Conservation (phyloP, 352 stramenopile genomes). For the Phytophthora colocasiae region DNA sequence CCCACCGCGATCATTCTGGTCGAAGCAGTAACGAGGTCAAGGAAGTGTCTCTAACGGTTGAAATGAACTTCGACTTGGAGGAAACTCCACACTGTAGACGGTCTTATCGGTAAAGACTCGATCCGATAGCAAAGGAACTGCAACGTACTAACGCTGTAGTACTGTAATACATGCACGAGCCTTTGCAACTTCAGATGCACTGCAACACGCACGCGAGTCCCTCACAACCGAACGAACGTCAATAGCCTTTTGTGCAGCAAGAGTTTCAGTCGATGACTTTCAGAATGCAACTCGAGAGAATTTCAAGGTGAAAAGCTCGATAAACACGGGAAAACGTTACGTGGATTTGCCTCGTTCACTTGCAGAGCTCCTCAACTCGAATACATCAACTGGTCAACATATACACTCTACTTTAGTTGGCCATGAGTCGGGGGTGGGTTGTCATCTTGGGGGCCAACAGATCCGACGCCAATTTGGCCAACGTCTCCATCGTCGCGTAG, state of each 20-base stretch:
- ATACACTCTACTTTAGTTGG: conserved; percentile 7
- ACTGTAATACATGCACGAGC: not conserved
- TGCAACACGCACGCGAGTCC: conserved; percentile 20
- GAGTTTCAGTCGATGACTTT: too few species aligned
- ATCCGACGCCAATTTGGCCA: conserved; percentile 58
- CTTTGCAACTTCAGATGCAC: conserved; percentile 3
- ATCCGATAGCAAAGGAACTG: conserved; percentile 3
- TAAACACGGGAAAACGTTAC: conserved; percentile 12
- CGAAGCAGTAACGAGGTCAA: conserved; percentile 13
- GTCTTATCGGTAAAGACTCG: conserved; percentile 15
- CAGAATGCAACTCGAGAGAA: too few species aligned
- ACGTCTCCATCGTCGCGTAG: conserved; percentile 72
- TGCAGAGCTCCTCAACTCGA: conserved; percentile 8
- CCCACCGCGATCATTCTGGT: conserved; percentile 6
- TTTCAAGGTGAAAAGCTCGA: not conserved
- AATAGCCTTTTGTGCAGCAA: not conserved
- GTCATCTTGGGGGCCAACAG: conserved; percentile 33
- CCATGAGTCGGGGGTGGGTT: conserved; percentile 23
- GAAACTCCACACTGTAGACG: not conserved
- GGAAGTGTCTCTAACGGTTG: too few species aligned
- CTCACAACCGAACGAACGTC: conserved; percentile 16
- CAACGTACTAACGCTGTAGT: too few species aligned
- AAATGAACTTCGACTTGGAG: not conserved
- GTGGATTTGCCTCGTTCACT: conserved; percentile 23
- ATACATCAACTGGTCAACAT: not conserved